Conservation (phyloP, 768 basidiomycete species). For the Kwoniella sp. region DNA sequence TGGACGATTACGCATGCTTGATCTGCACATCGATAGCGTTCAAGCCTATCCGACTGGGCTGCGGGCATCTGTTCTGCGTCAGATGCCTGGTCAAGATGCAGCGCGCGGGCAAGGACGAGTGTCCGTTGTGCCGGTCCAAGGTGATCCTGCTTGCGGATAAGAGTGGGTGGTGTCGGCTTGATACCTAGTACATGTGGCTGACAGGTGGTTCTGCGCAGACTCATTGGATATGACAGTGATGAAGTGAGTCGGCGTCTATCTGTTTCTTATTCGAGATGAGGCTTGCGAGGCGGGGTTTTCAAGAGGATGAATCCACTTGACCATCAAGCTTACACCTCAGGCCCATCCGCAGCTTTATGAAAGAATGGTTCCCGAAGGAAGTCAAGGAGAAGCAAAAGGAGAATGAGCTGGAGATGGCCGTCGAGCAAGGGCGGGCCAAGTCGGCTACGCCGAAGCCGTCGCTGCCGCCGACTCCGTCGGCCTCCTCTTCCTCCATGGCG, state of each 20-base stretch:
- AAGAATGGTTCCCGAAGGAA: conserved; percentile 87
- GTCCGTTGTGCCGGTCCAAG: conserved; percentile 78
- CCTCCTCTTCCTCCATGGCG: no score
- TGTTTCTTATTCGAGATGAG: not conserved
- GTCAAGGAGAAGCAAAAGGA: conserved; percentile 66
- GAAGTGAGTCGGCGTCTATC: conserved; percentile 44
- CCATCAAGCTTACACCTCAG: no score
- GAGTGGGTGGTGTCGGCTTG: conserved; percentile 55
- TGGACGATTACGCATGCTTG: conserved; percentile 68
- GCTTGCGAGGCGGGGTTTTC: no score
- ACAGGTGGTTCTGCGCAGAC: conserved; percentile 2
- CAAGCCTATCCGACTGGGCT: conserved; percentile 78
- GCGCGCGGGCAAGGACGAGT: conserved; percentile 66
- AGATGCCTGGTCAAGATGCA: conserved; percentile 83
- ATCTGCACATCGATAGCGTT: conserved; percentile 89
- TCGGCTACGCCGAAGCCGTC: not conserved
- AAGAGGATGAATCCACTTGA: no score
- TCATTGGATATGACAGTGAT: conserved; percentile 47
- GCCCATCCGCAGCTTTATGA: conserved; percentile 69
- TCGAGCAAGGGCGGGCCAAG: conserved; percentile 60
- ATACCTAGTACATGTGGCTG: not conserved
- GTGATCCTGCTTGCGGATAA: conserved; percentile 72
- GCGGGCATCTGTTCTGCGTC: conserved; percentile 61
- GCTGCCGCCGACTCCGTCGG: not conserved
- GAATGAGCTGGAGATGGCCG: conserved; percentile 69